Percentiles rank a stretch among this genome's conserved stretches.
These are phyloP conservation scores for Xanthoceras sorbifolium DNA, from an alignment of 345 rosid species.

Conservation along the genomic window DNA sequence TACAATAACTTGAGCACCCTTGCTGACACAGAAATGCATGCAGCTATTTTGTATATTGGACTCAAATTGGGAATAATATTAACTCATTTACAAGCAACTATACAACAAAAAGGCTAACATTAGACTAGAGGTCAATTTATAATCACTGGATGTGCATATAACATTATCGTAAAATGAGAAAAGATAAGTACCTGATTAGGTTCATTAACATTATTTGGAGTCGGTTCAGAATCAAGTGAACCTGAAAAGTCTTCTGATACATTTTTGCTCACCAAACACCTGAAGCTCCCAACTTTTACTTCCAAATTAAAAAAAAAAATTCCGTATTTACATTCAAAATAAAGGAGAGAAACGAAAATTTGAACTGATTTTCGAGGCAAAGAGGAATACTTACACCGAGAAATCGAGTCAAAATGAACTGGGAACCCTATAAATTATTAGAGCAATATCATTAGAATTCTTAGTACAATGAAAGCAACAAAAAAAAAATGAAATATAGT, in stretches of 20 bases:
- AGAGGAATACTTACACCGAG: constrained; percentile 38
- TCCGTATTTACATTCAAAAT: no score
- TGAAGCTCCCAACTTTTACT: constrained; percentile 36
- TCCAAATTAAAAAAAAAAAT: no score
- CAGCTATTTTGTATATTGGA: background rate
- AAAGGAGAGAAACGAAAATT: background rate
- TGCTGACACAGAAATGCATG: background rate
- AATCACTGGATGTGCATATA: background rate
- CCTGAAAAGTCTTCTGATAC: constrained; percentile 45
- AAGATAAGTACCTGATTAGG: constrained; percentile 39
- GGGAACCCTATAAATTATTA: constrained; percentile 21
- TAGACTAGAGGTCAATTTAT: constrained; percentile 1
- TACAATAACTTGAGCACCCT: background rate
- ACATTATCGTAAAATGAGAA: background rate
- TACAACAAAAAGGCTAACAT: no score
- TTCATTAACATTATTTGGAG: constrained; percentile 28
- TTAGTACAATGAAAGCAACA: background rate
- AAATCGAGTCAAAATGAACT: constrained; percentile 19
- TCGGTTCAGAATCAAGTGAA: constrained; percentile 31
- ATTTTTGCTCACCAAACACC: constrained; percentile 41
- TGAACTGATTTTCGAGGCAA: background rate
- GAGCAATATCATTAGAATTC: background rate
- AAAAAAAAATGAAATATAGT: background rate
- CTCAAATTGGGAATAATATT: background rate
- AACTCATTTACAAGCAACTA: background rate